Evolutionary conservation across 2,329 filamentous ascomycete genomes (phyloP).

Genomic region (Colletotrichum destructivum): DNA sequence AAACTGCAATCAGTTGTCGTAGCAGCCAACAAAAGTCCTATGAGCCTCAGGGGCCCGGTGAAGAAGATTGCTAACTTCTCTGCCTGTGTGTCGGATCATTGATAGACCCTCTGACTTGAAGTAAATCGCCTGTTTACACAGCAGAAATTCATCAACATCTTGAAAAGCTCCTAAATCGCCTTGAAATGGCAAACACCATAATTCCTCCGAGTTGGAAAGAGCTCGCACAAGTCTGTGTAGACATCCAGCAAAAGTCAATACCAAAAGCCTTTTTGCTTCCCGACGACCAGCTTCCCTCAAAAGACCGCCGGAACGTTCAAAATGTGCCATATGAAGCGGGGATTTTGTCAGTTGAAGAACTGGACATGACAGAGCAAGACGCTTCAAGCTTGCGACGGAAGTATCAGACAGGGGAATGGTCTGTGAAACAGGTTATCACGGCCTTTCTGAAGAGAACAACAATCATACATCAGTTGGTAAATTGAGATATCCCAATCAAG

Average conservation of each 20-base stretch:
- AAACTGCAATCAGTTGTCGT: not conserved
- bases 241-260: conserved; percentile 58
- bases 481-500: too few relatives aligned
- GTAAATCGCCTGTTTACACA: too few relatives aligned
- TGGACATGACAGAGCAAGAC: conserved; percentile 54
- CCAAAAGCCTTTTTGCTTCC: conserved; percentile 72
- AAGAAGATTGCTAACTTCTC: too few relatives aligned
- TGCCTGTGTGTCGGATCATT: not conserved
- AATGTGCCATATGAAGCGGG: conserved; percentile 69
- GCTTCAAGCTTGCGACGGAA: conserved; percentile 40
- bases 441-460: conserved; percentile 32
- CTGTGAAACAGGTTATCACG: conserved; percentile 51
- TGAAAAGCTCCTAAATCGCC: too few relatives aligned
- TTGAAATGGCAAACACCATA: conserved; percentile 1
- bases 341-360: conserved; percentile 66
- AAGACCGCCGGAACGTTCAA: conserved; percentile 69
- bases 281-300: conserved; percentile 64
- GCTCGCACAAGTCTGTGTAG: conserved; percentile 9
- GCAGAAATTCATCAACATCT: too few relatives aligned
- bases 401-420: conserved; percentile 41
- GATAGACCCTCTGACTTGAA: not conserved
- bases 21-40: too few relatives aligned
- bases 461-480: conserved; percentile 27
- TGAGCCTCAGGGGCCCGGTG: too few relatives aligned
- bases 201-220: conserved; percentile 10